Conservation (phyloP, 768 basidiomycete species). For the Boletus rubroflammeus region DNA sequence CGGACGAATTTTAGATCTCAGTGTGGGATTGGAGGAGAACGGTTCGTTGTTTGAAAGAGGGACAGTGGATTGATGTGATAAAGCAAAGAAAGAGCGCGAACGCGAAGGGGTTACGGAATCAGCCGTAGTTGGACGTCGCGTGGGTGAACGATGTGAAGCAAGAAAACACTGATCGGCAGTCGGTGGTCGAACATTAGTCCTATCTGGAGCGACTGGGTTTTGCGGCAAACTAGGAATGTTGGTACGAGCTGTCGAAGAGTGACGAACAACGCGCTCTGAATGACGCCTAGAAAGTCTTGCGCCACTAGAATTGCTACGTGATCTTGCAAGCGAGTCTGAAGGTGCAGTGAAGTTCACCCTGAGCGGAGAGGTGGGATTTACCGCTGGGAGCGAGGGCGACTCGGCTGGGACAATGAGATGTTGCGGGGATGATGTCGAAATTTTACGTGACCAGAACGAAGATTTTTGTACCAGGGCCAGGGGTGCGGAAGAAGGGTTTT, state of each 20-base stretch:
- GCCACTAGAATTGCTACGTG: conserved; percentile 19
- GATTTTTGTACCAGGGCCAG: conserved; percentile 51
- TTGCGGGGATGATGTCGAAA: conserved; percentile 34
- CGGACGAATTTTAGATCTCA: conserved; percentile 24
- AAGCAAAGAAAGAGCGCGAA: conserved; percentile 29
- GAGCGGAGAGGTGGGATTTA: conserved; percentile 45
- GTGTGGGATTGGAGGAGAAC: not conserved
- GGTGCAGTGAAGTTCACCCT: conserved; percentile 29
- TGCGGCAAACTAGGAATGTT: conserved; percentile 14
- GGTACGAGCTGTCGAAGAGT: conserved; percentile 4
- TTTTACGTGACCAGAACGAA: conserved; percentile 67
- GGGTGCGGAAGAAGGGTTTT: conserved; percentile 32
- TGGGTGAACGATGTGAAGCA: conserved; percentile 14
- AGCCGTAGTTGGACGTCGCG: conserved; percentile 41
- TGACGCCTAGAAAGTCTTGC: conserved; percentile 42
- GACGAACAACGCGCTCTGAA: conserved; percentile 34
- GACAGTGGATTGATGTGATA: conserved; percentile 19
- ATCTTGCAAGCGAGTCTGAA: conserved; percentile 15
- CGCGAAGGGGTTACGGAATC: conserved; percentile 35
- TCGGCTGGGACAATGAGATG: conserved; percentile 29
- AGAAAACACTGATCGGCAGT: conserved; percentile 15
- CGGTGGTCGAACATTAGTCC: conserved; percentile 13
- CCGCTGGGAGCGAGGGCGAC: conserved; percentile 35
- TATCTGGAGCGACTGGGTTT: conserved; percentile 1
- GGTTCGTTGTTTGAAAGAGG: conserved; percentile 8